A percentile compares a stretch with the other conserved stretches of the same genome.
These are phyloP conservation scores for Babesia bigemina DNA, from an alignment of 169 alveolate species.

Conservation along the genomic window DNA sequence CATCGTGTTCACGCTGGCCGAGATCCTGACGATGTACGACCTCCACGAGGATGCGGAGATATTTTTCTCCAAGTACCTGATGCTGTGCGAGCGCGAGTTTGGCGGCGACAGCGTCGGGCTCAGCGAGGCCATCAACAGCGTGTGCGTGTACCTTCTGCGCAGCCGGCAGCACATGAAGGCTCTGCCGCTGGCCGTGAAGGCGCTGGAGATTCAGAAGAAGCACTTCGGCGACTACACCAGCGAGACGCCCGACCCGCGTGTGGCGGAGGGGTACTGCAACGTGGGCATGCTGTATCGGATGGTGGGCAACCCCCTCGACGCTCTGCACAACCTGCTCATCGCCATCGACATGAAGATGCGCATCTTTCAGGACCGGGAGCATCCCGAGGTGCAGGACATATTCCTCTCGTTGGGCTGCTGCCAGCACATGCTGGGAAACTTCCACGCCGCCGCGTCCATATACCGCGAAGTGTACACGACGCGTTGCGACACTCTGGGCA, in stretches of 20 bases:
- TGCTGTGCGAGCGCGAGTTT: constrained; percentile 29
- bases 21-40: constrained; percentile 57
- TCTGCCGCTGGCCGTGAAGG: constrained; percentile 68
- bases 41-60: constrained; percentile 57
- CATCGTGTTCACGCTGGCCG: constrained; percentile 58
- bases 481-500: constrained; percentile 76
- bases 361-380: constrained; percentile 76
- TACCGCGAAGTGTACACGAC: constrained; percentile 81
- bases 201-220: constrained; percentile 71
- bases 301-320: constrained; percentile 78
- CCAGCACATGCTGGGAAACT: constrained; percentile 81
- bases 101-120: constrained; percentile 53
- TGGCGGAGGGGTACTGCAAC: constrained; percentile 84
- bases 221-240: constrained; percentile 74
- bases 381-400: constrained; percentile 78
- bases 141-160: constrained; percentile 71
- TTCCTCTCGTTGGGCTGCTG: constrained; percentile 82
- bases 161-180: constrained; percentile 75
- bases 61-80: constrained; percentile 62
- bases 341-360: constrained; percentile 87
- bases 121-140: constrained; percentile 75
- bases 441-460: constrained; percentile 76
- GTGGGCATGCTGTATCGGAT: constrained; percentile 79
- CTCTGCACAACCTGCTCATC: constrained; percentile 77
- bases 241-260: constrained; percentile 75